These are phyloP conservation scores for Penstemon barbatus DNA, from an alignment of 257 asterid genomes.

Conservation along the genomic window DNA sequence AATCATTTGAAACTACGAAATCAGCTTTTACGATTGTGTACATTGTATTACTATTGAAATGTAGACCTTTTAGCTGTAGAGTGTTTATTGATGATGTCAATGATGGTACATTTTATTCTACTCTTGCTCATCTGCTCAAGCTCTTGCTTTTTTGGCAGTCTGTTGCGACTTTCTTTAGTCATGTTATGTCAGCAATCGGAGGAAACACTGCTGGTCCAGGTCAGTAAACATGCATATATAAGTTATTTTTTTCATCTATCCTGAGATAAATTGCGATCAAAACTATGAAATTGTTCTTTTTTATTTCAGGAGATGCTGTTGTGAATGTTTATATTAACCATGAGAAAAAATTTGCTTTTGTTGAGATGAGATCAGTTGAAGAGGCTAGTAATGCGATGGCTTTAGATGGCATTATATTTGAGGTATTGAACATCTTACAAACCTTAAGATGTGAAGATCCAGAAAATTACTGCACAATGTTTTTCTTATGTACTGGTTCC, in stretches of 20 bases:
- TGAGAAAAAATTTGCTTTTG: conserved; percentile 89
- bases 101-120: no score
- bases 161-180: conserved; percentile 87
- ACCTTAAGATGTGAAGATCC: background rate
- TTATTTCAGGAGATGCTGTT: conserved; percentile 82
- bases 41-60: no score
- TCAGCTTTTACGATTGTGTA: background rate
- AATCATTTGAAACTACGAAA: background rate
- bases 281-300: conserved; percentile 1
- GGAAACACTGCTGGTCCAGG: conserved; percentile 99
- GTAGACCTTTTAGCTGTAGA: no score
- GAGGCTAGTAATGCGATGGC: conserved; percentile 99
- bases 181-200: conserved; percentile 91
- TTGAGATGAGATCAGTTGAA: conserved; percentile 95
- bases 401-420: conserved; percentile 85
- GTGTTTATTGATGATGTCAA: no score
- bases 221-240: conserved; percentile 28
- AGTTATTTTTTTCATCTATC: conserved; percentile 6
- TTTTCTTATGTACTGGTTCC: background rate
- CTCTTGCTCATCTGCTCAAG: no score
- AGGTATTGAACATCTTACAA: conserved; percentile 43
- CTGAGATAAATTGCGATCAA: background rate
- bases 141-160: conserved; percentile 45
- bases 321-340: conserved; percentile 88
- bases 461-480: background rate